Conservation (phyloP, 768 basidiomycete species). For the Kwoniella newhampshirensis region DNA sequence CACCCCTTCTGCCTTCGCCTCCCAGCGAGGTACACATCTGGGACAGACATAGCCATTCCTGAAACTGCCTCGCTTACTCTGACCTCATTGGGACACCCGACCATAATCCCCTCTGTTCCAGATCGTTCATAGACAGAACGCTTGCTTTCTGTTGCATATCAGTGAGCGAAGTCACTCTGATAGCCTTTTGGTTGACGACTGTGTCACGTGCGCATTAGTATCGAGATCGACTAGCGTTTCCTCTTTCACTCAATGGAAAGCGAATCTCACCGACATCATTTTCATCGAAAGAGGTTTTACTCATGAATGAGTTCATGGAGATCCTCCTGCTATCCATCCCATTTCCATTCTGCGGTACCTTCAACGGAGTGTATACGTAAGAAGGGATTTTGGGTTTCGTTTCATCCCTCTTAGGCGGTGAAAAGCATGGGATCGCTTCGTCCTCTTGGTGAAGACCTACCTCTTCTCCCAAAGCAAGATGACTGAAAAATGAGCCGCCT, state of each 20-base stretch:
- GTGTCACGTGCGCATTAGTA: neutral
- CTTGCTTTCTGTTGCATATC: slow-evolving; percentile 13
- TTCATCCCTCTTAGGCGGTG: no score
- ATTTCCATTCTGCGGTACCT: no score
- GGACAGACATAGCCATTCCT: no score
- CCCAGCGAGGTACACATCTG: no score
- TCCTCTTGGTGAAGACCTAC: no score
- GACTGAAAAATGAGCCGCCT: no score
- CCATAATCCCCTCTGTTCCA: slow-evolving; percentile 10
- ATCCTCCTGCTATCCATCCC: neutral
- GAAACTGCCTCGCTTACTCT: neutral
- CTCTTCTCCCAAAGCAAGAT: no score
- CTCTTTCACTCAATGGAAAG: neutral
- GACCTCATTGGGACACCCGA: neutral
- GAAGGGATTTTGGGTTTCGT: neutral
- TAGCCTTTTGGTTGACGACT: slow-evolving; percentile 13
- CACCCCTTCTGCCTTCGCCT: no score
- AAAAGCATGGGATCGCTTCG: no score
- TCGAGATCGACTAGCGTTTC: neutral
- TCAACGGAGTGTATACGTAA: no score
- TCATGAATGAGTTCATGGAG: slow-evolving; percentile 9
- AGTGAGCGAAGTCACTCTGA: slow-evolving; percentile 9
- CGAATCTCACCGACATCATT: slow-evolving; percentile 16
- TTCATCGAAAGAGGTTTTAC: slow-evolving; percentile 10
- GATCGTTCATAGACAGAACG: slow-evolving; percentile 1